Conservation (phyloP, 2,329 filamentous ascomycete genomes). For the Colletotrichum destructivum region DNA sequence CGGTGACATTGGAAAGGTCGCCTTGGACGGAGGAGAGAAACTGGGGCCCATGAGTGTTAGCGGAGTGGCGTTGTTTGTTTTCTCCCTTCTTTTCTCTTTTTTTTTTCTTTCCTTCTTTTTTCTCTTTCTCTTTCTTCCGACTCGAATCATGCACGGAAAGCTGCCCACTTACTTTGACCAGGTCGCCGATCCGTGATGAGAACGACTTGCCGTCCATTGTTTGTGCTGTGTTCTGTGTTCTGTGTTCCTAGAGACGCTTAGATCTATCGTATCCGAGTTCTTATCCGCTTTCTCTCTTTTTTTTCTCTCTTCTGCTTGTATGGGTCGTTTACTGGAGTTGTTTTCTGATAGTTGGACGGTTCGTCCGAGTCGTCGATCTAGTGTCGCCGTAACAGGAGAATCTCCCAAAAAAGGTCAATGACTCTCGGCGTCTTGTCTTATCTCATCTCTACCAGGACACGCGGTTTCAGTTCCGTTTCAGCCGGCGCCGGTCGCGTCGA, state of each 20-base stretch:
- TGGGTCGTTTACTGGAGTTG: not conserved
- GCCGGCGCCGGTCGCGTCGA: constrained; percentile 24
- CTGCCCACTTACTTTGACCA: constrained; percentile 36
- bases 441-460: constrained; percentile 14
- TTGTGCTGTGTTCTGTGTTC: not conserved
- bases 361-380: not conserved
- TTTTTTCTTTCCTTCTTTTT: too few relatives aligned
- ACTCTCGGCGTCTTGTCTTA: too few relatives aligned
- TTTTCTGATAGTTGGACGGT: not conserved
- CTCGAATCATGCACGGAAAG: not conserved
- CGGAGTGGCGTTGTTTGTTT: not conserved
- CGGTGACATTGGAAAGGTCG: constrained; percentile 67
- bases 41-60: constrained; percentile 26
- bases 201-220: constrained; percentile 41
- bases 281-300: not conserved
- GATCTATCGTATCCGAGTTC: not conserved
- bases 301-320: not conserved
- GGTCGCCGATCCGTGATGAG: constrained; percentile 42
- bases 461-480: constrained; percentile 41
- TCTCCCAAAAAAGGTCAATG: constrained; percentile 5
- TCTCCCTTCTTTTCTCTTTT: too few relatives aligned
- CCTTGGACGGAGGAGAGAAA: constrained; percentile 56
- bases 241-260: not conserved
- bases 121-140: not conserved
- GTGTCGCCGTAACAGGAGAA: not conserved